These are phyloP conservation scores for Begonia loranthoides DNA, from an alignment of 306 rosid genomes.

Conservation along the genomic window DNA sequence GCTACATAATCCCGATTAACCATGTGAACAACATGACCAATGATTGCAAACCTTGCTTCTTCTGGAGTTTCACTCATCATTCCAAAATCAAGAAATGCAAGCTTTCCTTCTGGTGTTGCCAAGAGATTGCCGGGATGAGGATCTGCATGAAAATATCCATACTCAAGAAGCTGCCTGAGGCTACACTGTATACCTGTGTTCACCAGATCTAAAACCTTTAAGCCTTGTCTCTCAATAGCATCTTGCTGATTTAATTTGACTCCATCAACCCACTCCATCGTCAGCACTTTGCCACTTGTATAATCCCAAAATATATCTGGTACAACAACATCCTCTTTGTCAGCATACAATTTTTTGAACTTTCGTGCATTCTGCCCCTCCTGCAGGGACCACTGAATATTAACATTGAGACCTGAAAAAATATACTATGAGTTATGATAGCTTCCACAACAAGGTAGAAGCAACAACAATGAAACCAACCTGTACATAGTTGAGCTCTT, in stretches of 20 bases:
- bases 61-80: constrained; percentile 99
- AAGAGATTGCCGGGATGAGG: constrained; percentile 99
- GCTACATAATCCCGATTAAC: constrained; percentile 96
- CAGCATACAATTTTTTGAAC: constrained; percentile 81
- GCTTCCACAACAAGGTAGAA: not conserved
- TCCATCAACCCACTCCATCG: constrained; percentile 94
- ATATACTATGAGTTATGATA: constrained; percentile 3
- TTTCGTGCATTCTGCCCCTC: constrained; percentile 90
- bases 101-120: constrained; percentile 94
- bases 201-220: constrained; percentile 76
- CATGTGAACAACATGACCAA: constrained; percentile 95
- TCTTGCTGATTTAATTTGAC: constrained; percentile 84
- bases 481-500: constrained; percentile 98
- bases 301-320: constrained; percentile 93
- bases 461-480: constrained; percentile 28
- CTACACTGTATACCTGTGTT: constrained; percentile 87
- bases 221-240: constrained; percentile 83
- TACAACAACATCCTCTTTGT: constrained; percentile 71
- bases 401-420: constrained; percentile 58
- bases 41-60: constrained; percentile 76
- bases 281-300: constrained; percentile 74
- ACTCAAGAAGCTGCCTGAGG: constrained; percentile 86
- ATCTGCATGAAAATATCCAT: constrained; percentile 96
- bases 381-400: constrained; percentile 89
- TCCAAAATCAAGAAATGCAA: constrained; percentile 94